A percentile compares a stretch with the other conserved stretches of the same genome.
Conservation (phyloP, 225 moss, liverwort and hornwort species). For the Polytrichum formosum region DNA sequence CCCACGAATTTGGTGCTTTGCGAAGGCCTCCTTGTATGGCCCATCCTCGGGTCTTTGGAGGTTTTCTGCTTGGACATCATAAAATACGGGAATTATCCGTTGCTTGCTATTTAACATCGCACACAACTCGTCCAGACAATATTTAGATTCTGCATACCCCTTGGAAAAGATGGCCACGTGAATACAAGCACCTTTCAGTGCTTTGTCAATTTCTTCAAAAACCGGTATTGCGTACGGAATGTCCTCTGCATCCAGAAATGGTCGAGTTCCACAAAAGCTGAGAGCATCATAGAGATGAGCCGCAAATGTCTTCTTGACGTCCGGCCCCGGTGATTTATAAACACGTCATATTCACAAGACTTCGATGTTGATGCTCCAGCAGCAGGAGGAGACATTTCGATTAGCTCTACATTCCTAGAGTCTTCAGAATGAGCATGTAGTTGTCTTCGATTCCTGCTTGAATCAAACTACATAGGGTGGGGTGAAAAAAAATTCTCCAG, state of each 20-base stretch:
- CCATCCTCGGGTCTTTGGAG: neutral
- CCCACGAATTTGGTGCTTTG: neutral
- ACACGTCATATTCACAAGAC: constrained; percentile 1
- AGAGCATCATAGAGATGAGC: neutral
- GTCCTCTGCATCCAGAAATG: neutral
- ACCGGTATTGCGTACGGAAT: neutral
- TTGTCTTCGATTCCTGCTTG: too few species aligned
- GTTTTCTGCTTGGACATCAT: constrained; percentile 6
- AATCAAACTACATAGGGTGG: too few species aligned
- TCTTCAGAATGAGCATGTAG: too few species aligned
- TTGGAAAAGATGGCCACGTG: constrained; percentile 17
- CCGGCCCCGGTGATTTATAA: constrained; percentile 8
- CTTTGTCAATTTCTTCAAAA: constrained; percentile 1
- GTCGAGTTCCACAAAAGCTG: neutral
- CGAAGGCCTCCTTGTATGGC: constrained; percentile 2
- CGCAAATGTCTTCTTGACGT: constrained; percentile 5
- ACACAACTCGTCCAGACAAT: constrained; percentile 11
- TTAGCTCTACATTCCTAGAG: too few species aligned
- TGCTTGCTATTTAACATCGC: constrained; percentile 4
- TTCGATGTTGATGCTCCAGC: too few species aligned
- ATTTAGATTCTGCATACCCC: constrained; percentile 14
- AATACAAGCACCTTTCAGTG: constrained; percentile 1
- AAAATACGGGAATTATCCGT: constrained; percentile 13
- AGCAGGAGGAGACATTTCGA: too few species aligned
- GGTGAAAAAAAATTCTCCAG: too few species aligned